These are phyloP conservation scores for Kernera saxatilis DNA, from an alignment of 345 rosid genomes.

Conservation along the genomic window DNA sequence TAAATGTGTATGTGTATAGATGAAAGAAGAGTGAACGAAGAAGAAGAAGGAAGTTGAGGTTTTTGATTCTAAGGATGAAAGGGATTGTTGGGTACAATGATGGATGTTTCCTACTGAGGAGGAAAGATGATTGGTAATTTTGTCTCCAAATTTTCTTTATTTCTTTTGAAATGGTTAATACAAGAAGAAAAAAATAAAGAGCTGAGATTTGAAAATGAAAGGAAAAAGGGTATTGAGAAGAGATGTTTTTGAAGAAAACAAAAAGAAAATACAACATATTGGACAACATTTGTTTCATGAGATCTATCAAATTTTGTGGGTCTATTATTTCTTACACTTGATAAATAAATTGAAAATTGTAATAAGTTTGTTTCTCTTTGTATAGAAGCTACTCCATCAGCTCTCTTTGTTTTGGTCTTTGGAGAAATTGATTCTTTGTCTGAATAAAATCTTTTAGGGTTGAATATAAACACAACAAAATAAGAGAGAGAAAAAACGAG, in stretches of 20 bases:
- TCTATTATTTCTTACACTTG: not conserved
- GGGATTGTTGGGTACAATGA: slow-evolving; percentile 93
- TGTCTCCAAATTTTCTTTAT: not conserved
- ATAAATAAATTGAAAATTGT: not conserved
- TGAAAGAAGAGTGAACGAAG: slow-evolving; percentile 43
- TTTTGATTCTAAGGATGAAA: slow-evolving; percentile 33
- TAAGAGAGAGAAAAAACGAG: not conserved
- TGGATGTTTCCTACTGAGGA: slow-evolving; percentile 90
- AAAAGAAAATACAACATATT: not conserved
- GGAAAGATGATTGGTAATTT: slow-evolving; percentile 81
- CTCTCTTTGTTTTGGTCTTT: not conserved
- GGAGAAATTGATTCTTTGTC: not conserved
- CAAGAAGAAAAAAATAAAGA: not conserved
- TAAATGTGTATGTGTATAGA: not conserved
- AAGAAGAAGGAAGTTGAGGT: slow-evolving; percentile 15
- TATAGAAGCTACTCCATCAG: slow-evolving; percentile 17
- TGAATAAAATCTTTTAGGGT: not conserved
- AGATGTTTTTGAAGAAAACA: not conserved
- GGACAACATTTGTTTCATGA: slow-evolving; percentile 13
- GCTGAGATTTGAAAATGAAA: not conserved
- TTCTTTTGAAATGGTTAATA: not conserved
- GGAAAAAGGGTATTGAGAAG: not conserved
- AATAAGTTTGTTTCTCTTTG: slow-evolving; percentile 1
- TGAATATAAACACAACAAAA: not conserved
- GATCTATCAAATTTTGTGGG: not conserved